Conservation (phyloP, 768 basidiomycete species). For the Suillus cothurnatus region DNA sequence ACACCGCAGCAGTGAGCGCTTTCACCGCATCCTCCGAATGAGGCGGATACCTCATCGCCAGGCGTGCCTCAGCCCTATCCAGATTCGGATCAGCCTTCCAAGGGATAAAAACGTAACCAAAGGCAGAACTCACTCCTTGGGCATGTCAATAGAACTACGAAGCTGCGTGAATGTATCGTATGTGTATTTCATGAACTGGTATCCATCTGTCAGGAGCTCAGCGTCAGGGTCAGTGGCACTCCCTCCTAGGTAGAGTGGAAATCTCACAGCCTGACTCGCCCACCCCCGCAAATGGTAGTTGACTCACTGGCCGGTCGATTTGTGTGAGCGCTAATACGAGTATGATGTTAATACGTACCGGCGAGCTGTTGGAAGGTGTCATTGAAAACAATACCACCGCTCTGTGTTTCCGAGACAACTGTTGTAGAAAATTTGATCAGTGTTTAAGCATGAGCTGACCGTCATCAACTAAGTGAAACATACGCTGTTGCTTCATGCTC, state of each 20-base stretch:
- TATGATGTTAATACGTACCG: slow-evolving; percentile 36
- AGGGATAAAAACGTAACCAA: neutral
- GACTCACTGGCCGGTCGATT: slow-evolving; percentile 29
- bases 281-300: slow-evolving; percentile 54
- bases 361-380: slow-evolving; percentile 59
- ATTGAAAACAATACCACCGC: slow-evolving; percentile 60
- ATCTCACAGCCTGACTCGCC: slow-evolving; percentile 68
- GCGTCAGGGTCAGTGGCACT: neutral
- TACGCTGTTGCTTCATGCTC: slow-evolving; percentile 41
- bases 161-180: slow-evolving; percentile 58
- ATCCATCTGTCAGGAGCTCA: slow-evolving; percentile 47
- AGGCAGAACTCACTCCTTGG: slow-evolving; percentile 48
- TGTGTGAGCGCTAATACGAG: neutral
- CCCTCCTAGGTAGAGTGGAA: neutral
- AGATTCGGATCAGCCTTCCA: slow-evolving; percentile 9
- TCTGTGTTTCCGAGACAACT: slow-evolving; percentile 60
- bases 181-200: slow-evolving; percentile 51
- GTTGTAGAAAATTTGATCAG: neutral
- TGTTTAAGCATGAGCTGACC: slow-evolving; percentile 24
- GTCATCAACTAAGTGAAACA: slow-evolving; percentile 13
- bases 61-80: slow-evolving; percentile 23
- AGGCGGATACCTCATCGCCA: slow-evolving; percentile 28
- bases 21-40: slow-evolving; percentile 20
- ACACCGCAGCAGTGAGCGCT: slow-evolving; percentile 11
- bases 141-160: slow-evolving; percentile 53